phyloP scores from a whole-genome alignment of 257 asterid genomes.

The Solanum bulbocastanum region DNA sequence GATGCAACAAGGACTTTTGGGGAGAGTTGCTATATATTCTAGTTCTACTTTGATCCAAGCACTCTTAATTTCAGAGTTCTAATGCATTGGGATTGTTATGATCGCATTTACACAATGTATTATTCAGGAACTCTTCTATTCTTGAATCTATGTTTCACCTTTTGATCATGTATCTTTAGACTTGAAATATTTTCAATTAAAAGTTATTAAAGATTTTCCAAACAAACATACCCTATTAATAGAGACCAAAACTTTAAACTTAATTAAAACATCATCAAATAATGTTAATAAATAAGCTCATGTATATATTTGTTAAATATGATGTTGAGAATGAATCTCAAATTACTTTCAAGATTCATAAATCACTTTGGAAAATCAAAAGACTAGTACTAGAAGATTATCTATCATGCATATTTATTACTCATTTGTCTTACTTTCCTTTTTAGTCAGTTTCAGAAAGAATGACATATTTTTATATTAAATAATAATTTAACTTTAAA shows the following conservation, averaged over 20 bases:
- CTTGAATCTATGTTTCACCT: background rate
- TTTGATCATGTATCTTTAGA: background rate
- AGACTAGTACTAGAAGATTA: background rate
- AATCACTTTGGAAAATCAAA: background rate
- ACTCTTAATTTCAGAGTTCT: background rate
- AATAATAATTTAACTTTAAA: too few species aligned
- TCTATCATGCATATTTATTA: background rate
- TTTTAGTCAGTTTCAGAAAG: too few species aligned
- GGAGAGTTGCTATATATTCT: background rate
- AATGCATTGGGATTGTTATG: background rate
- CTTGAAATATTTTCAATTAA: background rate
- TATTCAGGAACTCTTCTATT: background rate
- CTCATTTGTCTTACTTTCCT: too few species aligned
- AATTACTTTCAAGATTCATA: background rate
- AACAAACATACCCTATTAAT: background rate
- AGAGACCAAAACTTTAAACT: background rate
- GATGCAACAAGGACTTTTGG: background rate
- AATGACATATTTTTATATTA: too few species aligned
- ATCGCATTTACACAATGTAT: background rate
- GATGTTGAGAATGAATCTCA: background rate
- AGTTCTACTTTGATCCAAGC: rapidly evolving
- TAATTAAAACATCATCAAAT: background rate
- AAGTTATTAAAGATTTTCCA: background rate
- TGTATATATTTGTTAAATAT: background rate
- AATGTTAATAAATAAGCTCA: background rate